A percentile compares a stretch with the other conserved stretches of the same genome.
Conservation (phyloP, 1,139 yeast genomes). For the Protomyces gravidus region DNA sequence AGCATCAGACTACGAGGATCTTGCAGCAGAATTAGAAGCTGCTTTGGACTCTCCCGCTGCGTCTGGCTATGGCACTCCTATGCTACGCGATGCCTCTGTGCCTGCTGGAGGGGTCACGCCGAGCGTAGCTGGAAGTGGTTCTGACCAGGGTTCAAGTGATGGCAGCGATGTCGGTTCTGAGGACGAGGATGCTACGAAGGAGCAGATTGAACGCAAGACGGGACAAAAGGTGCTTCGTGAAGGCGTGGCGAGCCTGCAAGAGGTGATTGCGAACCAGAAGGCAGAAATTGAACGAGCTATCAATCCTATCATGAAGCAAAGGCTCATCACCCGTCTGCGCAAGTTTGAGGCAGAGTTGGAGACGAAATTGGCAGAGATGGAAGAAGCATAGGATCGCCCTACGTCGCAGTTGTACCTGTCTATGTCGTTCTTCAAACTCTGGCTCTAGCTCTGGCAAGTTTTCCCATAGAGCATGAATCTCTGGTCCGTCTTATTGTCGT, state of each 20-base stretch:
- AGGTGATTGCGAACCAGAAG: slow-evolving; percentile 71
- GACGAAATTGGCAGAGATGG: slow-evolving; percentile 55
- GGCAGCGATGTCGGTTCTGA: slow-evolving; percentile 53
- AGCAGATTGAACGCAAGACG: slow-evolving; percentile 45
- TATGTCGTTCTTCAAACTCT: no score
- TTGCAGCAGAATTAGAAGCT: slow-evolving; percentile 39
- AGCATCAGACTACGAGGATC: slow-evolving; percentile 35
- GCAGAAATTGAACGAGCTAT: slow-evolving; percentile 71
- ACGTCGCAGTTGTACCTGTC: no score
- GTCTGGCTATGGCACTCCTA: not conserved
- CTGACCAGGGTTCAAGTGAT: slow-evolving; percentile 46
- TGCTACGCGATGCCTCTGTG: slow-evolving; percentile 38
- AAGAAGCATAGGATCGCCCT: no score
- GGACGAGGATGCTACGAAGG: slow-evolving; percentile 48
- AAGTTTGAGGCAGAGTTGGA: slow-evolving; percentile 80
- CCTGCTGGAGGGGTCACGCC: slow-evolving; percentile 32
- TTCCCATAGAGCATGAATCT: no score
- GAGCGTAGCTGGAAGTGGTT: slow-evolving; percentile 1
- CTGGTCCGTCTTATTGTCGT: no score
- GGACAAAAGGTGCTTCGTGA: slow-evolving; percentile 76
- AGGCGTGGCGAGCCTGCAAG: slow-evolving; percentile 77
- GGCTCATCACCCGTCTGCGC: slow-evolving; percentile 75
- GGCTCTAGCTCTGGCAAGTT: no score
- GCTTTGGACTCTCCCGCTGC: slow-evolving; percentile 32
- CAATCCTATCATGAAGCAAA: slow-evolving; percentile 80